phyloP scores from a whole-genome alignment of 1,139 yeast species.

The Debaryomyces sp. region DNA sequence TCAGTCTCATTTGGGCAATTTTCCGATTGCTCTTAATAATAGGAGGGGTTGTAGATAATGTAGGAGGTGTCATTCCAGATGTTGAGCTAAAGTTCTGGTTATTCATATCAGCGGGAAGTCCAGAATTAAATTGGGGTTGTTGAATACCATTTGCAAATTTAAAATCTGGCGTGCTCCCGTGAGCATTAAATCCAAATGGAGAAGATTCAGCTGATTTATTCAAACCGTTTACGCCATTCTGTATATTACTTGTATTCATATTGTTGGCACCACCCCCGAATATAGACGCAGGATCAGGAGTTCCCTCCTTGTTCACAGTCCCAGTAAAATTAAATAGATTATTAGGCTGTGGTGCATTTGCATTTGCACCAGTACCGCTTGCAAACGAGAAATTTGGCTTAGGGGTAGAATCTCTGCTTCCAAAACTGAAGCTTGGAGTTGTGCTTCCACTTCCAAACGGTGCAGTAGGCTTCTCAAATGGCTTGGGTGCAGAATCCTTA shows the following conservation, averaged over 20 bases:
- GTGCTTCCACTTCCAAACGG: neutral
- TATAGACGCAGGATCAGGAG: conserved; percentile 33
- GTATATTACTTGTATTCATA: conserved; percentile 4
- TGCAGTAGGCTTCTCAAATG: neutral
- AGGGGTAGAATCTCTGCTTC: neutral
- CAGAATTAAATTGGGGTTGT: neutral
- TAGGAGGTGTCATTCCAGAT: conserved; percentile 9
- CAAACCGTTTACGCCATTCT: neutral
- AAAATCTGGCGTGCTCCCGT: neutral
- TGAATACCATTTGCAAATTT: conserved; percentile 2
- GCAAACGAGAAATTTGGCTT: conserved; percentile 3
- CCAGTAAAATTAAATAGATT: conserved; percentile 21
- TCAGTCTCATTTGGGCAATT: conserved; percentile 32
- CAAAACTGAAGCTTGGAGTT: conserved; percentile 7
- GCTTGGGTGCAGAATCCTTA: conserved; percentile 9
- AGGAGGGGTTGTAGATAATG: conserved; percentile 16
- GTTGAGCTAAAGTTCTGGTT: neutral
- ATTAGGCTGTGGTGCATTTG: neutral
- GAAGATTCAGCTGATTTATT: conserved; percentile 1
- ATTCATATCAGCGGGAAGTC: neutral
- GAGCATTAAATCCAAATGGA: neutral
- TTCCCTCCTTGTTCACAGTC: conserved; percentile 18
- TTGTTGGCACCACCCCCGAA: conserved; percentile 16
- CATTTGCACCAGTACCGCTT: neutral
- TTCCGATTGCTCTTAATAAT: conserved; percentile 24